Conservation (phyloP, 164 flowering plant genomes). For the Santalum album region DNA sequence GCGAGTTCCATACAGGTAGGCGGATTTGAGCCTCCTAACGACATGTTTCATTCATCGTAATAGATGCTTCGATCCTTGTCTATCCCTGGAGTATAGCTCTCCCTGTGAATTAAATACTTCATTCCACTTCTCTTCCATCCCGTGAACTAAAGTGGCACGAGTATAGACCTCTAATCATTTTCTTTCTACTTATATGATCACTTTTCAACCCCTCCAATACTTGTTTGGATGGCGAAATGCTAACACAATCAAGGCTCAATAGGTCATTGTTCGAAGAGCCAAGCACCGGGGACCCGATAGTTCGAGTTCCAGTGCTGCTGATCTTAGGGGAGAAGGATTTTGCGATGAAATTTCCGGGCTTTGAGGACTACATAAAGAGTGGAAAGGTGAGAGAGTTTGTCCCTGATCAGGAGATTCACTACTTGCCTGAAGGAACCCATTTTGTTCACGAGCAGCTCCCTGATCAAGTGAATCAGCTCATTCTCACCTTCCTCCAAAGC, state of each 20-base stretch:
- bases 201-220: too few relatives aligned
- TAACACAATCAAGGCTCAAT: neutral
- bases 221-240: too few relatives aligned
- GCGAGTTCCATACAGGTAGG: conserved; percentile 54
- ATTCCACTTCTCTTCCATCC: neutral
- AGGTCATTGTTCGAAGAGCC: conserved; percentile 19
- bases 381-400: conserved; percentile 32
- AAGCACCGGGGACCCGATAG: conserved; percentile 19
- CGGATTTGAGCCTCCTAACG: too few relatives aligned
- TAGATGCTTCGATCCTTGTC: too few relatives aligned
- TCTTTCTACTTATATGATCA: too few relatives aligned
- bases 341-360: conserved; percentile 33
- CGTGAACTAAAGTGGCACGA: too few relatives aligned
- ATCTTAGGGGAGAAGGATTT: conserved; percentile 60
- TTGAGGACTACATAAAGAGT: conserved; percentile 34
- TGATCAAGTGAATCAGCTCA: conserved; percentile 37
- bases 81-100: too few relatives aligned
- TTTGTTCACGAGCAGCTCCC: conserved; percentile 54
- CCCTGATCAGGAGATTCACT: conserved; percentile 32
- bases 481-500: conserved; percentile 28
- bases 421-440: conserved; percentile 47
- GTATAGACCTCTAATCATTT: too few relatives aligned
- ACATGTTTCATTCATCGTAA: too few relatives aligned
- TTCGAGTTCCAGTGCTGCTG: conserved; percentile 36
- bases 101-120: neutral